A percentile compares a stretch with the other conserved stretches of the same genome.
phyloP scores from a whole-genome alignment of 305 asterid genomes.

The Andrographis paniculata region DNA sequence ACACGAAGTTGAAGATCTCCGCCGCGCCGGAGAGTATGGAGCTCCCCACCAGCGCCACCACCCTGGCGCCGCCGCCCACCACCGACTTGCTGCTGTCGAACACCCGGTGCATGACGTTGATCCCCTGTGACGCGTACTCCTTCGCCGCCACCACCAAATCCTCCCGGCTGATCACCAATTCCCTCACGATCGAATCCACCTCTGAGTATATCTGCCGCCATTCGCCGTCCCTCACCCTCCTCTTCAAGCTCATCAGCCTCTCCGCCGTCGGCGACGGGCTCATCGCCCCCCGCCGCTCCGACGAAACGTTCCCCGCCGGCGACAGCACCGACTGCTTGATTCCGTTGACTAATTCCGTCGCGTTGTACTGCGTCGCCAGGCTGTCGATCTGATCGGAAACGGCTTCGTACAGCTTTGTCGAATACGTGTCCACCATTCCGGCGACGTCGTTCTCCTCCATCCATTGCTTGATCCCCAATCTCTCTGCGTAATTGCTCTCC shows the following conservation, averaged over 20 bases:
- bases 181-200: constrained; percentile 54
- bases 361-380: constrained; percentile 74
- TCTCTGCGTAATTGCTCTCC: constrained; percentile 84
- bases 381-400: constrained; percentile 74
- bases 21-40: constrained; percentile 95
- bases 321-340: constrained; percentile 58
- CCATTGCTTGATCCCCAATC: constrained; percentile 76
- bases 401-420: constrained; percentile 64
- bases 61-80: constrained; percentile 71
- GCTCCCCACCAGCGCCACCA: constrained; percentile 45
- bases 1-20: constrained; percentile 62
- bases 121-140: constrained; percentile 76
- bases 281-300: constrained; percentile 38
- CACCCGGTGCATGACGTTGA: constrained; percentile 68
- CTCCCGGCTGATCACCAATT: constrained; percentile 53
- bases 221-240: constrained; percentile 50
- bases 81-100: constrained; percentile 61
- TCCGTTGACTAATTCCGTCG: constrained; percentile 70
- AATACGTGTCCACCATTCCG: constrained; percentile 70
- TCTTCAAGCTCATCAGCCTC: constrained; percentile 50
- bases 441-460: constrained; percentile 93
- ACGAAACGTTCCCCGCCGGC: constrained; percentile 34
- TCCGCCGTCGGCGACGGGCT: constrained; percentile 65
- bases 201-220: constrained; percentile 75
- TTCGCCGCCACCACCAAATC: constrained; percentile 84